Evolutionary conservation across 345 rosid species (phyloP).

Genomic region (Dovyalis caffra): DNA sequence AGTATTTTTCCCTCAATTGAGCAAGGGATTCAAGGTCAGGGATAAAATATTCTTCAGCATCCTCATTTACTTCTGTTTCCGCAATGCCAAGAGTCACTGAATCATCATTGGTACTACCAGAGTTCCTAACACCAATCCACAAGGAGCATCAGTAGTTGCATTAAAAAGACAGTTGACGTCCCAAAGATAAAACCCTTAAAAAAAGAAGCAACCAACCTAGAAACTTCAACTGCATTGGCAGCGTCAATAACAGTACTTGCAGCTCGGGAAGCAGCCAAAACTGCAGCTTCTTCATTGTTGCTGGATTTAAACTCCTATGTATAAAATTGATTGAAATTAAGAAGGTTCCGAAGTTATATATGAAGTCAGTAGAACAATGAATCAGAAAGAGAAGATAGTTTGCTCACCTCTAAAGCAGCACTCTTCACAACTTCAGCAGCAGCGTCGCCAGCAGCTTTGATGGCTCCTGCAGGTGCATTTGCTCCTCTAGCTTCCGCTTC

Average conservation of each 20-base stretch:
- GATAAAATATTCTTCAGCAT: constrained; percentile 58
- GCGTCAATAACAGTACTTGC: constrained; percentile 95
- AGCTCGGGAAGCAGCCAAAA: constrained; percentile 81
- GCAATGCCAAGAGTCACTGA: constrained; percentile 27
- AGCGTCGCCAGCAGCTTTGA: constrained; percentile 87
- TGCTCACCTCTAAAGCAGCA: constrained; percentile 77
- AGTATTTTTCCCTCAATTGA: constrained; percentile 82
- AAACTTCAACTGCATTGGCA: constrained; percentile 68
- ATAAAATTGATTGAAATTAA: constrained; percentile 8
- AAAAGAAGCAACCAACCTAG: constrained; percentile 51
- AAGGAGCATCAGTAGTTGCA: constrained; percentile 20
- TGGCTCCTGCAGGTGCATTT: constrained; percentile 79
- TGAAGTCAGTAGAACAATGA: not conserved
- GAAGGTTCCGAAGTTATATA: not conserved
- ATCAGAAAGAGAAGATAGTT: not conserved
- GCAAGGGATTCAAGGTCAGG: constrained; percentile 71
- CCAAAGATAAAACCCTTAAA: not conserved
- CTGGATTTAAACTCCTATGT: constrained; percentile 63
- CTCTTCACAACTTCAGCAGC: constrained; percentile 97
- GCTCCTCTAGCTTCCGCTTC: constrained; percentile 94
- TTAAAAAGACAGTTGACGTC: not conserved
- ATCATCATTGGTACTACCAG: constrained; percentile 35
- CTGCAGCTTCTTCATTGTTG: constrained; percentile 84
- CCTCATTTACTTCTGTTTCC: constrained; percentile 46
- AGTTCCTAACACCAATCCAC: constrained; percentile 52